Conservation (phyloP, 139 green algal genomes). For the Chlorella sorokiniana region DNA sequence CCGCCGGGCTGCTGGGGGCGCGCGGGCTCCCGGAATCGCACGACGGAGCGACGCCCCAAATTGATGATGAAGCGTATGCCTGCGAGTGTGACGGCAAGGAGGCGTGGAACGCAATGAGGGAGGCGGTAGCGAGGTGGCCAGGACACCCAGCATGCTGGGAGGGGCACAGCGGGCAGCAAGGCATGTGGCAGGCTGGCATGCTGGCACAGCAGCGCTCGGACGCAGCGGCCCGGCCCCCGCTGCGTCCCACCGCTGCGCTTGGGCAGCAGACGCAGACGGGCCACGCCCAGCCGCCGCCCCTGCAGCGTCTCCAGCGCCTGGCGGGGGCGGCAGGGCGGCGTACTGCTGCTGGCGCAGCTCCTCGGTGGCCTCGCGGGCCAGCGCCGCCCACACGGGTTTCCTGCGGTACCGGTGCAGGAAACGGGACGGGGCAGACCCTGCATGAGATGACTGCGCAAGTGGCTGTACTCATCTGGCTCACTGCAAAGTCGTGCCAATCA, state of each 20-base stretch:
- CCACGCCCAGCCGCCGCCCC: conserved; percentile 68
- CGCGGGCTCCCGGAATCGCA: too few relatives aligned
- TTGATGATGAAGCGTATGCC: conserved; percentile 84
- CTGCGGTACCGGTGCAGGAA: conserved; percentile 25
- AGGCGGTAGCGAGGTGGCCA: neutral
- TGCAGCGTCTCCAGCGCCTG: conserved; percentile 53
- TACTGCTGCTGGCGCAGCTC: conserved; percentile 49
- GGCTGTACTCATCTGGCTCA: too few relatives aligned
- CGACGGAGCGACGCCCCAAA: conserved; percentile 55
- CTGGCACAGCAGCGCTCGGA: too few relatives aligned
- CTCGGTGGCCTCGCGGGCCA: conserved; percentile 45
- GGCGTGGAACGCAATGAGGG: neutral
- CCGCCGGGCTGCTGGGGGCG: too few relatives aligned
- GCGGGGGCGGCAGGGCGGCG: conserved; percentile 22
- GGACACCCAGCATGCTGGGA: neutral
- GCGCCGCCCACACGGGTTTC: conserved; percentile 81
- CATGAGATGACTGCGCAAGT: neutral
- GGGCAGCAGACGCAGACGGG: conserved; percentile 79
- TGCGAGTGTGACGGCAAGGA: neutral
- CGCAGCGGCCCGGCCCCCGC: too few relatives aligned
- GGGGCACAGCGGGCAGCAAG: too few relatives aligned
- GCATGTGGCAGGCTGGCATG: too few relatives aligned
- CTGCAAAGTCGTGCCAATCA: too few relatives aligned
- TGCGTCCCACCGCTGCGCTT: conserved; percentile 56
- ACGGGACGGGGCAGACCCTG: neutral